Percentiles rank a stretch among this genome's conserved stretches.
Conservation (phyloP, 2,329 filamentous ascomycete species). For the Aspergillus pseudotamarii region DNA sequence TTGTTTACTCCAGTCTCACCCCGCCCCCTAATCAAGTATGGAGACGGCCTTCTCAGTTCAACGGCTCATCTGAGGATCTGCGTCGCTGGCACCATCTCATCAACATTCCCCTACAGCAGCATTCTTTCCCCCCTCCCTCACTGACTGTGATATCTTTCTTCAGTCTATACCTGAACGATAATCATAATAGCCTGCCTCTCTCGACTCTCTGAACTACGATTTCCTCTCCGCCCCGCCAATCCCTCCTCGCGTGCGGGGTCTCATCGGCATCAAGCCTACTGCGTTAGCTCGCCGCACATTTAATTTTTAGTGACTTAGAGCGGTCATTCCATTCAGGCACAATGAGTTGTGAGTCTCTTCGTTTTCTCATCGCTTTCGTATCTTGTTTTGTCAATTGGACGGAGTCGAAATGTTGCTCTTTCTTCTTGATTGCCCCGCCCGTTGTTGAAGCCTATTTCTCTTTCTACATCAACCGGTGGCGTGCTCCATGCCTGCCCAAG, state of each 20-base stretch:
- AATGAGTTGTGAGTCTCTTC: constrained; percentile 30
- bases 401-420: constrained; percentile 4
- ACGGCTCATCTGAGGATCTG: not conserved
- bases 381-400: constrained; percentile 5
- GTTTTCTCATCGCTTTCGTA: not conserved
- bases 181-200: not conserved
- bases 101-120: not conserved
- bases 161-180: not conserved
- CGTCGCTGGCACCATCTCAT: not conserved
- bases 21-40: not conserved
- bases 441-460: not conserved
- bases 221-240: constrained; percentile 13
- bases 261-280: constrained; percentile 17
- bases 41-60: not conserved
- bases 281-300: constrained; percentile 23
- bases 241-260: constrained; percentile 28
- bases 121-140: not conserved
- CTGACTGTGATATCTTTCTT: not conserved
- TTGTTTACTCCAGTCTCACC: not conserved
- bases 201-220: not conserved
- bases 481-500: not conserved
- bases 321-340: constrained; percentile 11
- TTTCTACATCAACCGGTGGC: not conserved
- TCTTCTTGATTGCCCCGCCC: constrained; percentile 1
- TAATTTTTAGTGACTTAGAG: constrained; percentile 3